Evolutionary conservation across 73 alveolate species (phyloP), one percentile per base, ranked within the genome.

Genomic region (Paramecium bursaria): DNA sequence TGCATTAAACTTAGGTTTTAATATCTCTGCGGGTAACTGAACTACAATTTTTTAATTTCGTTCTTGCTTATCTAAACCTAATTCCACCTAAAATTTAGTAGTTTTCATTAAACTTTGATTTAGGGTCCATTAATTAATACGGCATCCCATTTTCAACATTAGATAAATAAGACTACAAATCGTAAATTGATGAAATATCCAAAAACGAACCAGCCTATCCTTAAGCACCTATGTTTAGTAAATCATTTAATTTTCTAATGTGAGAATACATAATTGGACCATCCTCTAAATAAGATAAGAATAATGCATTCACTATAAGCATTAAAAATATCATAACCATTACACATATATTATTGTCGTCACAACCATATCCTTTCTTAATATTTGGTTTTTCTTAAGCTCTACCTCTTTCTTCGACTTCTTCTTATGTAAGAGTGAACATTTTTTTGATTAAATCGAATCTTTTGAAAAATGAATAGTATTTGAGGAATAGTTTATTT

Each of bases 291-390:
- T 35, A 67, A 44, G 33, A 42, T 25, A 42, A 42, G 5, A 47
- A 44, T 35, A 67, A 17, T 3, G 21, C 26, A 19, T 67, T 67
- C 21, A 67, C 19, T 1, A 42, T 47, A 67, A 67, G 44, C 13
- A 67, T 17, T 4, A 47, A 14, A 0, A 42, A 10, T 10, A 67
- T 39, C 44, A 67, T 31, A 1, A 67, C 9, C 15, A 67, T 67
- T 30, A 67, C 82, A 21, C 82, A 67, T 21, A 67, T 19, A 23
- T 67, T 67, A 42, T 67, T 67, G 17, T 67, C 82, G 21, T 67
- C 82, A 67, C 82, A 67, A 19, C 50, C 35, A 53, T 39, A 39
- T n/a, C 82, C 82, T 67, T 67, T 67, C 44, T 67, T 67, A 42
- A 25, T 67, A 67, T 39, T 67, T 67, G 33, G 42, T 19, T 67